Evolutionary conservation across 495 filamentous ascomycete genomes (phyloP).

Genomic region (Sphaerosporella brunnea): DNA sequence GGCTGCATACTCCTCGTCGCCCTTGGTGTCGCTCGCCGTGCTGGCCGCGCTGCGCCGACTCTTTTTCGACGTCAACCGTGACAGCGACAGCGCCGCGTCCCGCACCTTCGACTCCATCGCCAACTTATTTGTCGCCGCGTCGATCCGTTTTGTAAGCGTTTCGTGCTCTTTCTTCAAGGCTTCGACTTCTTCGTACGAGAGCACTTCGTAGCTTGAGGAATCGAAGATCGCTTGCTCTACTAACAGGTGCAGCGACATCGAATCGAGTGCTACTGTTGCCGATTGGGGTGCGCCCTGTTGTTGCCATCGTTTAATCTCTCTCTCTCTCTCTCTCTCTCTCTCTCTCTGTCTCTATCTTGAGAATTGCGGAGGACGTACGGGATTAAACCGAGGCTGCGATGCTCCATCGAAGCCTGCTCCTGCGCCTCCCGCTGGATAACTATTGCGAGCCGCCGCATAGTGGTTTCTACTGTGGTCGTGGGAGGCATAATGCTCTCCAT

Average conservation of each 20-base stretch:
- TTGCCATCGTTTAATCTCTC: too few relatives aligned
- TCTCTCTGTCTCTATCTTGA: too few relatives aligned
- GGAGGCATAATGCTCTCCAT: not conserved
- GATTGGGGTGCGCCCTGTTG: too few relatives aligned
- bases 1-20: conserved; percentile 54
- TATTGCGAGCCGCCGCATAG: conserved; percentile 16
- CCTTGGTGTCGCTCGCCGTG: conserved; percentile 26
- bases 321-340: too few relatives aligned
- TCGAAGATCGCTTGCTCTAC: conserved; percentile 86
- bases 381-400: conserved; percentile 24
- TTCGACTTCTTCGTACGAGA: conserved; percentile 82
- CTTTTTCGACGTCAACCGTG: conserved; percentile 49
- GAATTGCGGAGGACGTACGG: conserved; percentile 10
- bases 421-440: conserved; percentile 21
- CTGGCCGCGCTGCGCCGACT: conserved; percentile 23
- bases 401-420: conserved; percentile 4
- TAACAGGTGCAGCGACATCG: conserved; percentile 51
- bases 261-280: conserved; percentile 11
- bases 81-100: conserved; percentile 77
- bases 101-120: conserved; percentile 84
- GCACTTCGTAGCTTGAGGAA: conserved; percentile 61
- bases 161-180: conserved; percentile 69
- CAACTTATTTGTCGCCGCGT: conserved; percentile 60
- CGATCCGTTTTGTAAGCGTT: conserved; percentile 52
- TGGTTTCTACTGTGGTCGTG: not conserved